Percentiles rank a stretch among this genome's conserved stretches.
phyloP scores from a whole-genome alignment of 306 rosid genomes.

The Senna tora region DNA sequence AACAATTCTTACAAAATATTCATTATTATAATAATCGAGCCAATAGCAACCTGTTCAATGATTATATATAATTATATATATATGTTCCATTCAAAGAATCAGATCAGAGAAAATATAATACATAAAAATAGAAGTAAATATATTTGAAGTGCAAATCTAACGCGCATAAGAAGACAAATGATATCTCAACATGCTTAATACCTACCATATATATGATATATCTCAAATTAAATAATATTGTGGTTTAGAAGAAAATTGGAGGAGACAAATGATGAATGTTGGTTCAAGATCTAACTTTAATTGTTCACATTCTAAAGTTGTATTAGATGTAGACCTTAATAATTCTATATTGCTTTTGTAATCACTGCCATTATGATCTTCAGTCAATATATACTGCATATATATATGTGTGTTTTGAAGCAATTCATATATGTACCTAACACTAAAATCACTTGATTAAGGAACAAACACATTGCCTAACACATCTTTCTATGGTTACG shows the following conservation, averaged over 20 bases:
- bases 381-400: conserved; percentile 21
- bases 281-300: conserved; percentile 29
- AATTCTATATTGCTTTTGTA: conserved; percentile 22
- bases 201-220: conserved; percentile 52
- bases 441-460: too few species aligned
- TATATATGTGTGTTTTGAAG: not conserved
- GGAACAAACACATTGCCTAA: conserved; percentile 33
- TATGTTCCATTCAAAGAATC: not conserved
- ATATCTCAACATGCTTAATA: conserved; percentile 27
- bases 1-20: not conserved
- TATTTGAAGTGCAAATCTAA: conserved; percentile 45
- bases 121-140: not conserved
- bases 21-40: too few species aligned
- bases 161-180: conserved; percentile 14
- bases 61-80: too few species aligned
- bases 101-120: not conserved
- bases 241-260: conserved; percentile 11
- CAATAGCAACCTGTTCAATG: too few species aligned
- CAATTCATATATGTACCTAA: too few species aligned
- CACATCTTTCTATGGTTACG: not conserved
- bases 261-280: conserved; percentile 6
- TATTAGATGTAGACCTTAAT: conserved; percentile 32
- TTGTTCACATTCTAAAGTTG: conserved; percentile 17
- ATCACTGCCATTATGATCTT: conserved; percentile 20
- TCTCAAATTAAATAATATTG: too few species aligned